Evolutionary conservation across 352 stramenopile species (phyloP).

Genomic region (Phytophthora constricta): DNA sequence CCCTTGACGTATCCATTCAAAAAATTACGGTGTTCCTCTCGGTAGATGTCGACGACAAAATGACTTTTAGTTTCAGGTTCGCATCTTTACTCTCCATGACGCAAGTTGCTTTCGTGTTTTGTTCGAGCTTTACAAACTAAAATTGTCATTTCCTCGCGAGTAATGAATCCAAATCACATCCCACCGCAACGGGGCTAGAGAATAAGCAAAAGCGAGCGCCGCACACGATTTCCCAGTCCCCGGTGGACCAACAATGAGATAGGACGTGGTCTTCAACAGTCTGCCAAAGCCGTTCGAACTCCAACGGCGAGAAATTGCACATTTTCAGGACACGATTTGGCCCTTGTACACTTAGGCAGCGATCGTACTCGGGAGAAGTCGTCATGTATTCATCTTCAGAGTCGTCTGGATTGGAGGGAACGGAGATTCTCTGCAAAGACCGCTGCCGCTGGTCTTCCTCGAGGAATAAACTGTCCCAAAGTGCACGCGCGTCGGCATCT

Average conservation of each 20-base stretch:
- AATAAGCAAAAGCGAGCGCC: conserved; percentile 6
- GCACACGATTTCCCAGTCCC: conserved; percentile 12
- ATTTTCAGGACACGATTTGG: no score
- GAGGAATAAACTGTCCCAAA: no score
- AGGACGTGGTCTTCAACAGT: no score
- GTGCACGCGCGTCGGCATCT: no score
- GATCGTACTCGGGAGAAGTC: no score
- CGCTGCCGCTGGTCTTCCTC: no score
- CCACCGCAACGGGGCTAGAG: conserved; percentile 7
- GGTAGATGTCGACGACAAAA: conserved; percentile 4
- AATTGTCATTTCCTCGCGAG: not conserved
- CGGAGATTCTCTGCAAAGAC: no score
- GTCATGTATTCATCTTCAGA: no score
- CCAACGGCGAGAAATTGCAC: conserved; percentile 6
- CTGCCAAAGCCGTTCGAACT: conserved; percentile 7
- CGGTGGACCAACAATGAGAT: conserved; percentile 13
- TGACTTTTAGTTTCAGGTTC: conserved; percentile 1
- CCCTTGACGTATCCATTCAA: conserved; percentile 12
- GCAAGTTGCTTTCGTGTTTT: conserved; percentile 12
- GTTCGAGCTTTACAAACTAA: conserved; percentile 14
- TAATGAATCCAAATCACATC: conserved; percentile 14
- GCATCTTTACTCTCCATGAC: conserved; percentile 9
- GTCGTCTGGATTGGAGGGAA: no score
- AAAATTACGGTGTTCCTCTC: conserved; percentile 14
- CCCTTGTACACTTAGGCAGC: no score